A percentile compares a stretch with the other conserved stretches of the same genome.
phyloP scores from a whole-genome alignment of 2,329 filamentous ascomycete genomes.

The Huntiella abstrusa region DNA sequence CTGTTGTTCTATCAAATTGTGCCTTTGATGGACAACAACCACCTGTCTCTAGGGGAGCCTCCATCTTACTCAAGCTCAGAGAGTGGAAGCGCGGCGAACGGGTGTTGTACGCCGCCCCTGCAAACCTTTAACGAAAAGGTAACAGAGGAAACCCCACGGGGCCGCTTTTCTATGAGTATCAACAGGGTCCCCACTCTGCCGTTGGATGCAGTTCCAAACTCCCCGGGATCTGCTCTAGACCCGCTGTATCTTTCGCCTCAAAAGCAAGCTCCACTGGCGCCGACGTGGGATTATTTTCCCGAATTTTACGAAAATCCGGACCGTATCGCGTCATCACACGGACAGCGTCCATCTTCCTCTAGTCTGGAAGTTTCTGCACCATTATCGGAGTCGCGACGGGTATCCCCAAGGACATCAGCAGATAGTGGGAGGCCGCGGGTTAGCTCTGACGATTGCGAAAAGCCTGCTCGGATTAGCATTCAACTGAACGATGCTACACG shows the following conservation, averaged over 20 bases:
- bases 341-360: too few species aligned
- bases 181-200: slow-evolving; percentile 7
- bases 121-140: background rate
- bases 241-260: background rate
- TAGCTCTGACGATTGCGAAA: slow-evolving; percentile 6
- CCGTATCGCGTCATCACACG: background rate
- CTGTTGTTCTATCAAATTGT: slow-evolving; percentile 89
- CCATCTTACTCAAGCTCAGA: slow-evolving; percentile 38
- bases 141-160: background rate
- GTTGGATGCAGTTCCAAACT: slow-evolving; percentile 5
- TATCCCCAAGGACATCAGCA: slow-evolving; percentile 4
- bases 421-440: slow-evolving; percentile 3
- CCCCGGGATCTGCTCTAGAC: background rate
- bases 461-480: slow-evolving; percentile 2
- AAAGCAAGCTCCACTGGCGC: background rate
- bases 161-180: slow-evolving; percentile 5
- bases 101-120: background rate
- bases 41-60: slow-evolving; percentile 32
- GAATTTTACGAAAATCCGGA: slow-evolving; percentile 3
- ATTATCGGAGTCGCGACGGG: background rate
- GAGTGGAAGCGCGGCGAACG: too few species aligned
- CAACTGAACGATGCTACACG: slow-evolving; percentile 1
- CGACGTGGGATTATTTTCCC: slow-evolving; percentile 4
- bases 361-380: background rate
- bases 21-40: slow-evolving; percentile 54